A percentile compares a stretch with the other conserved stretches of the same genome.
Conservation (phyloP, 106 monocot species). For the Platanthera zijinensis region DNA sequence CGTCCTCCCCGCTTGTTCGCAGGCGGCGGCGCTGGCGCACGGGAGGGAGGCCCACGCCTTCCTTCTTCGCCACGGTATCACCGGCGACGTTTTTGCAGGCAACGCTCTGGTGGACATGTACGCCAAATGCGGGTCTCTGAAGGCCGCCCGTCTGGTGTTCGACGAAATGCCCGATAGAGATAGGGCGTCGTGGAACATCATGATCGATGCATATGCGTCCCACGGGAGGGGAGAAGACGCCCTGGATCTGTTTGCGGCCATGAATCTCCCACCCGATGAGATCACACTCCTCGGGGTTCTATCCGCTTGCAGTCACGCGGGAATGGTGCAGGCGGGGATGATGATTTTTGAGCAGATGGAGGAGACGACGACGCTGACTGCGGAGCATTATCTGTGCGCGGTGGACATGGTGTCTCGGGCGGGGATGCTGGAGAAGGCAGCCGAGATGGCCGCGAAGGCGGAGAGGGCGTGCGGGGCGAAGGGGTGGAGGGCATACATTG, state of each 20-base stretch:
- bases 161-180: conserved; percentile 30
- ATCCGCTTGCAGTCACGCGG: conserved; percentile 69
- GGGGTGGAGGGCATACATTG: conserved; percentile 60
- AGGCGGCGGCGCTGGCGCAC: conserved; percentile 37
- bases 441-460: conserved; percentile 23
- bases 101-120: conserved; percentile 88
- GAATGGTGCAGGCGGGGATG: conserved; percentile 47
- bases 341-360: conserved; percentile 45
- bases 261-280: conserved; percentile 40
- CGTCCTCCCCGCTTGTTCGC: conserved; percentile 63
- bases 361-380: conserved; percentile 23
- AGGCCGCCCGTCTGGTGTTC: conserved; percentile 29
- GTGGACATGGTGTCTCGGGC: conserved; percentile 81
- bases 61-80: conserved; percentile 39
- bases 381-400: conserved; percentile 73
- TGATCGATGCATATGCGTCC: conserved; percentile 55
- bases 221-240: conserved; percentile 46
- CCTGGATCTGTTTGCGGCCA: conserved; percentile 40
- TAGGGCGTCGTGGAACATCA: conserved; percentile 72
- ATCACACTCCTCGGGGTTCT: conserved; percentile 62
- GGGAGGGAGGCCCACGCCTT: conserved; percentile 52
- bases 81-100: conserved; percentile 31
- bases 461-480: conserved; percentile 24
- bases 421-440: conserved; percentile 50
- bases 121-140: conserved; percentile 42